These are phyloP conservation scores for Calocybe indica DNA, from an alignment of 768 basidiomycete genomes.

Conservation along the genomic window DNA sequence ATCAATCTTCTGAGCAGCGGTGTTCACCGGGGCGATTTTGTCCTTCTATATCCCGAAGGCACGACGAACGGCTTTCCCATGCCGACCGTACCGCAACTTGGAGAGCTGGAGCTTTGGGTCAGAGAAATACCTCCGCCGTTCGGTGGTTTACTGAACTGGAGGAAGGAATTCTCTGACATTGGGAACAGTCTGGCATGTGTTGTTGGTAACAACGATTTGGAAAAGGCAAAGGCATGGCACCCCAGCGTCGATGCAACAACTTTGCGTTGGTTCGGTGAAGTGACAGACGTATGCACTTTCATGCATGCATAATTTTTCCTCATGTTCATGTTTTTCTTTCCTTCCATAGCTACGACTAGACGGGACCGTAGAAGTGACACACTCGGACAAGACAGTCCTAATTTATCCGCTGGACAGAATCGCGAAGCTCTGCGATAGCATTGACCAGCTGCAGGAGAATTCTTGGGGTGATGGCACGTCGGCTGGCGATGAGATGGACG, in stretches of 20 bases:
- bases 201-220: conserved; percentile 29
- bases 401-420: conserved; percentile 61
- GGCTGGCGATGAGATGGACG: conserved; percentile 28
- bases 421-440: conserved; percentile 73
- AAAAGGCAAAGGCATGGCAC: conserved; percentile 37
- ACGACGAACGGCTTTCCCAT: conserved; percentile 65
- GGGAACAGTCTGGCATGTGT: conserved; percentile 50
- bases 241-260: conserved; percentile 31
- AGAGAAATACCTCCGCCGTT: conserved; percentile 49
- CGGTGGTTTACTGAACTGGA: conserved; percentile 61
- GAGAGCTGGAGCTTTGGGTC: conserved; percentile 80
- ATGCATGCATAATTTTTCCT: conserved; percentile 3
- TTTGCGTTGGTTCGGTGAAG: conserved; percentile 84
- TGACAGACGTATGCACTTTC: conserved; percentile 50
- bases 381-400: conserved; percentile 48
- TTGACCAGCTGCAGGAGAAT: conserved; percentile 74
- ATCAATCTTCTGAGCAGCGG: conserved; percentile 53
- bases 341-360: conserved; percentile 58
- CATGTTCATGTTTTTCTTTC: conserved; percentile 4
- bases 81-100: conserved; percentile 77
- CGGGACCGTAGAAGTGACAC: conserved; percentile 66
- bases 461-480: conserved; percentile 48
- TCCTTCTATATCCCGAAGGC: conserved; percentile 69
- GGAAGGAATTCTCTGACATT: conserved; percentile 64
- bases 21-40: conserved; percentile 77